These are phyloP conservation scores for Firmiana major DNA, from an alignment of 345 rosid species.

Conservation along the genomic window DNA sequence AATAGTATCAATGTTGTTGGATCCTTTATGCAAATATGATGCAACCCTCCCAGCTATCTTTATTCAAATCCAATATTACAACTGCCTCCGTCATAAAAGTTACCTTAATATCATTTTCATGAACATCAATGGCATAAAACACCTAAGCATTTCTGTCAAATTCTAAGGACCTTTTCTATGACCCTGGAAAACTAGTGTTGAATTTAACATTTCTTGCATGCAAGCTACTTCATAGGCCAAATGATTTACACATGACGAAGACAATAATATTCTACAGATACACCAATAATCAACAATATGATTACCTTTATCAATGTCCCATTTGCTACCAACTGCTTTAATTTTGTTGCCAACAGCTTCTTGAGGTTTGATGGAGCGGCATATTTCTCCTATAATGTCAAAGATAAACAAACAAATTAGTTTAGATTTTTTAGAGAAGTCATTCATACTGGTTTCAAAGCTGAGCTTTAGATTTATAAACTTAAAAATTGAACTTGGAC, in stretches of 20 bases:
- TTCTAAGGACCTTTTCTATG: neutral
- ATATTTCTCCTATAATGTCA: conserved; percentile 65
- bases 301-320: conserved; percentile 82
- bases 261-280: neutral
- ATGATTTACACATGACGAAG: neutral
- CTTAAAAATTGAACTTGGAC: neutral
- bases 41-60: neutral
- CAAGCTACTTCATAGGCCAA: neutral
- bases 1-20: neutral
- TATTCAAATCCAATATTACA: neutral
- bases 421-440: neutral
- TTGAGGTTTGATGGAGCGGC: conserved; percentile 61
- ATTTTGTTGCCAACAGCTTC: conserved; percentile 68
- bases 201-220: neutral
- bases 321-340: conserved; percentile 69
- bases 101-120: conserved; percentile 8
- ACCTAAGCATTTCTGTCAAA: neutral
- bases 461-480: neutral
- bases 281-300: conserved; percentile 11
- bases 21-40: neutral
- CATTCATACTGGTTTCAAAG: neutral
- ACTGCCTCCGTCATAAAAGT: neutral
- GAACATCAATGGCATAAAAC: neutral
- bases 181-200: neutral
- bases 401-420: conserved; percentile 12